These are phyloP conservation scores for Neurospora intermedia DNA, from an alignment of 495 filamentous ascomycete species.

Conservation along the genomic window DNA sequence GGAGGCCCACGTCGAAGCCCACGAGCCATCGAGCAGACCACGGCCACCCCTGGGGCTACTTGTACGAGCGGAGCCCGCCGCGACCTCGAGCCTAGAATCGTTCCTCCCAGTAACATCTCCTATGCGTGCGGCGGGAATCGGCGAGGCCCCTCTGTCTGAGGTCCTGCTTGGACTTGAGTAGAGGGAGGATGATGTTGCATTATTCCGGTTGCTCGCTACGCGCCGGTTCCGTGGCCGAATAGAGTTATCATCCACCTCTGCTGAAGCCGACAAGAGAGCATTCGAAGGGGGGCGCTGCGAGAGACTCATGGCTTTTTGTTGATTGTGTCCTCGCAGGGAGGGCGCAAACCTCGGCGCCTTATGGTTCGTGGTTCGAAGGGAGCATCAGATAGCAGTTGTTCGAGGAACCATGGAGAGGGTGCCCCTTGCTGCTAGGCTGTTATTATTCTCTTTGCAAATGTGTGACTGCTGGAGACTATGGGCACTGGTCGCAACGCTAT, in stretches of 20 bases:
- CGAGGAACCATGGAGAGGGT: not conserved
- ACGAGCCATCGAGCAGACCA: constrained; percentile 32
- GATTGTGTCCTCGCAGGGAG: constrained; percentile 16
- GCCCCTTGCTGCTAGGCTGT: not conserved
- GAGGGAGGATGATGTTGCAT: constrained; percentile 8
- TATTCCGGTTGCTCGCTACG: constrained; percentile 3
- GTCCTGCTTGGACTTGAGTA: constrained; percentile 17
- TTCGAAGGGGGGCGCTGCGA: constrained; percentile 18
- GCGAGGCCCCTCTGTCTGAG: constrained; percentile 25
- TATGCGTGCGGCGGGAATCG: constrained; percentile 32
- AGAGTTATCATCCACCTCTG: constrained; percentile 13
- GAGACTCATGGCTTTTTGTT: constrained; percentile 19
- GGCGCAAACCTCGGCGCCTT: constrained; percentile 18
- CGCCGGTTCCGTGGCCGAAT: constrained; percentile 25
- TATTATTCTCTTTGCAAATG: not conserved
- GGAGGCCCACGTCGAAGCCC: constrained; percentile 37
- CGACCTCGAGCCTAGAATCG: constrained; percentile 19
- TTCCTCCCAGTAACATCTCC: constrained; percentile 25
- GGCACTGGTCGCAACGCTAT: not conserved
- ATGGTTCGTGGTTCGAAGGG: constrained; percentile 6
- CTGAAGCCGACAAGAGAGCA: constrained; percentile 11
- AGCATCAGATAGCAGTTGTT: constrained; percentile 21
- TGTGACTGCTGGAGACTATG: not conserved
- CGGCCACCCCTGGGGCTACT: constrained; percentile 23
- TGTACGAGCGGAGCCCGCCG: constrained; percentile 17